phyloP scores from a whole-genome alignment of 2,329 filamentous ascomycete genomes.

The Fusarium penzigii region DNA sequence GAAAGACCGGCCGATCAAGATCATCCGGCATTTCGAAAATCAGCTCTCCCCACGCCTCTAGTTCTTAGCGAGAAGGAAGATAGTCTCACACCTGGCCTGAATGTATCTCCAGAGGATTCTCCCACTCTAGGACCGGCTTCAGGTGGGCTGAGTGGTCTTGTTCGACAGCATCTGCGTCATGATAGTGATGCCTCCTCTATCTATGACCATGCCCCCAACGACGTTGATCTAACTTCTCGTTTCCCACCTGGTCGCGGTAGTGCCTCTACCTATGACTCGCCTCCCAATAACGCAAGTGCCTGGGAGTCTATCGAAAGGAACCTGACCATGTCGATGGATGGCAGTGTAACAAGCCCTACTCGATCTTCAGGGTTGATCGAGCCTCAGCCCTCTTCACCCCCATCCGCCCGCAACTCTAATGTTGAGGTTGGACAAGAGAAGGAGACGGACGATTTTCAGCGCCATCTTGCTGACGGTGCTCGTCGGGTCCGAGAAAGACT shows the following conservation, averaged over 20 bases:
- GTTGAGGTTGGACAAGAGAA: conserved; percentile 50
- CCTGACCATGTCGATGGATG: conserved; percentile 28
- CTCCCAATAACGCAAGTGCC: conserved; percentile 41
- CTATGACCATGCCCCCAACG: conserved; percentile 54
- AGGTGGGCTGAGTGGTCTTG: conserved; percentile 73
- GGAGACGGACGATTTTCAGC: conserved; percentile 65
- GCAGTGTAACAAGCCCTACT: conserved; percentile 22
- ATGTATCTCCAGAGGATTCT: conserved; percentile 56
- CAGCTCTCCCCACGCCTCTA: conserved; percentile 46
- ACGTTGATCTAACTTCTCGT: conserved; percentile 30
- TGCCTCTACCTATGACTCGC: conserved; percentile 14
- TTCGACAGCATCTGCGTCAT: conserved; percentile 80
- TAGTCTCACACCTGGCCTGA: conserved; percentile 1
- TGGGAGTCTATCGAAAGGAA: conserved; percentile 44
- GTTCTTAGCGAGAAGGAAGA: conserved; percentile 29
- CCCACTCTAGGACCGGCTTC: conserved; percentile 72
- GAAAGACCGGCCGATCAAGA: conserved; percentile 54
- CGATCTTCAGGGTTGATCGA: conserved; percentile 22
- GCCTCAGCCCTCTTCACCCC: conserved; percentile 2
- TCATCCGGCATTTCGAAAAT: conserved; percentile 55
- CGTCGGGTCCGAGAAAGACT: conserved; percentile 73
- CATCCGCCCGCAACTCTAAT: conserved; percentile 17
- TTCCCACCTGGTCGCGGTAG: conserved; percentile 40
- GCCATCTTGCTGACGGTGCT: conserved; percentile 69
- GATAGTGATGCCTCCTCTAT: conserved; percentile 82